phyloP scores from a whole-genome alignment of 345 rosid species.

The Euclidium syriacum region DNA sequence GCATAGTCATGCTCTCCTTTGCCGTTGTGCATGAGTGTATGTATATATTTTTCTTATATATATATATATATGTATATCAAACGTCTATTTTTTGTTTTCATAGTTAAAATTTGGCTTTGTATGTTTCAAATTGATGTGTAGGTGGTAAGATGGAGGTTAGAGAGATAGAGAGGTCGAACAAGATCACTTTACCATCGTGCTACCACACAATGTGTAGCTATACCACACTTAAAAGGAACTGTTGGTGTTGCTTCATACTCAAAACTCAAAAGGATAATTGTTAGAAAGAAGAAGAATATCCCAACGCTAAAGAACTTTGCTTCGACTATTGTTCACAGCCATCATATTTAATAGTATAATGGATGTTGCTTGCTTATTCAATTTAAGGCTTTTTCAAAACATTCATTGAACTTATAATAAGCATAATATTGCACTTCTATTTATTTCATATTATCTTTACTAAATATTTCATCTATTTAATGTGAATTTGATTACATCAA shows the following conservation, averaged over 20 bases:
- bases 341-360: too few relatives aligned
- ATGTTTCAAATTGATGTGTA: neutral
- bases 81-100: too few relatives aligned
- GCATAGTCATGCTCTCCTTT: neutral
- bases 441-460: too few relatives aligned
- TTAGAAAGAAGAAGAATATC: neutral
- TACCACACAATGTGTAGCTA: neutral
- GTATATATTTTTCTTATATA: neutral
- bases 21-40: neutral
- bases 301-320: neutral
- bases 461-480: too few relatives aligned
- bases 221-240: neutral
- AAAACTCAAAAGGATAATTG: neutral
- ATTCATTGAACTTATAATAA: too few relatives aligned
- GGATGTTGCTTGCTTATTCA: too few relatives aligned
- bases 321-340: too few relatives aligned
- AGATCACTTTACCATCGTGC: neutral
- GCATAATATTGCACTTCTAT: too few relatives aligned
- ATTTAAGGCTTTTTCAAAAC: too few relatives aligned
- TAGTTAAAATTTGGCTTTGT: too few relatives aligned
- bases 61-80: too few relatives aligned
- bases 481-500: too few relatives aligned
- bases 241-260: neutral
- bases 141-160: neutral
- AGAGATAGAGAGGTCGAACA: neutral